These are phyloP conservation scores for Colletotrichum nymphaeae DNA, from an alignment of 2,329 filamentous ascomycete genomes.

Conservation along the genomic window DNA sequence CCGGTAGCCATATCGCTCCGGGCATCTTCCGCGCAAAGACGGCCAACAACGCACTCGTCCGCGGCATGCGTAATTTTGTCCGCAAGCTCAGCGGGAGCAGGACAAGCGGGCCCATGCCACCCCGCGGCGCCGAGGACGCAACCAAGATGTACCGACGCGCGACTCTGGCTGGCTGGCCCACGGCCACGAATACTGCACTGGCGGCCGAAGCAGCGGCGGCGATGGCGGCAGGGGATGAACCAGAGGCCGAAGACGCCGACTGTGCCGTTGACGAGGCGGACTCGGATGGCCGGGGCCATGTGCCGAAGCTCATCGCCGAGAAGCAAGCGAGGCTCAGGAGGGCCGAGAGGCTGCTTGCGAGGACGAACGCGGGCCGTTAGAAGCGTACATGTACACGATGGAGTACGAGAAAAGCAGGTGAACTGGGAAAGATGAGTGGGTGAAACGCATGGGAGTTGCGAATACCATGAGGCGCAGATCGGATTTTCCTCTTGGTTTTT, in stretches of 20 bases:
- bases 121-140: constrained; percentile 23
- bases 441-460: background rate
- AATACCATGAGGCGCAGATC: background rate
- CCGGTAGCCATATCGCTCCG: constrained; percentile 5
- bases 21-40: constrained; percentile 23
- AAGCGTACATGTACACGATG: background rate
- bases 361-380: constrained; percentile 1
- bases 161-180: constrained; percentile 2
- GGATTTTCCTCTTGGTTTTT: background rate
- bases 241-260: constrained; percentile 12
- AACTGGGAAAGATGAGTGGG: background rate
- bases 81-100: constrained; percentile 31
- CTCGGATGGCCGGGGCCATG: constrained; percentile 30
- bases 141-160: constrained; percentile 32
- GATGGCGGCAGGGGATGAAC: constrained; percentile 37
- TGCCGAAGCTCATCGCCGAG: constrained; percentile 44
- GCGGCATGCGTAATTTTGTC: constrained; percentile 32
- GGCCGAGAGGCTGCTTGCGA: constrained; percentile 50
- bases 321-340: constrained; percentile 53
- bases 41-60: constrained; percentile 28
- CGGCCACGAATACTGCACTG: background rate
- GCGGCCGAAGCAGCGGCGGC: constrained; percentile 39
- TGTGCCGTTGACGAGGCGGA: constrained; percentile 39
- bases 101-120: constrained; percentile 23
- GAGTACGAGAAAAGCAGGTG: background rate